Percentiles rank a stretch among this genome's conserved stretches.
These are phyloP conservation scores for Fraxinus xanthoxyloides DNA, from an alignment of 305 asterid genomes.

Conservation along the genomic window DNA sequence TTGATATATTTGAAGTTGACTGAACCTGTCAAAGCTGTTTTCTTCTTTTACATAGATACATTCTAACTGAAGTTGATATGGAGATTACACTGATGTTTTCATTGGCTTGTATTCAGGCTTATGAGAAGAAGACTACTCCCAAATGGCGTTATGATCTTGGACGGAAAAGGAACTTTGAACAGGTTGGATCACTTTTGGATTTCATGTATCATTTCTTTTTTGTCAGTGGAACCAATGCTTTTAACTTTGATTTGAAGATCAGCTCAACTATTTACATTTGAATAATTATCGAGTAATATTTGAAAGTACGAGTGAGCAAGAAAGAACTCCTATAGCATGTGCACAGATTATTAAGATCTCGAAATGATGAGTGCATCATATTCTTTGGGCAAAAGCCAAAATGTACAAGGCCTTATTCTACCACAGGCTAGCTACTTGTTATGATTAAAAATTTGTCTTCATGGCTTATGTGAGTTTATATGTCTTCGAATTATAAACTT, in stretches of 20 bases:
- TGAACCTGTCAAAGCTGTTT: background rate
- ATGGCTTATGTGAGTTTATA: no score
- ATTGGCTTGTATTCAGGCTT: conserved; percentile 42
- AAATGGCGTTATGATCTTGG: conserved; percentile 69
- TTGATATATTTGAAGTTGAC: background rate
- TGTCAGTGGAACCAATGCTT: background rate
- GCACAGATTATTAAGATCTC: no score
- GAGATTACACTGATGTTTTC: conserved; percentile 9
- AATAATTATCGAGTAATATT: no score
- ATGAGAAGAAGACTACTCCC: conserved; percentile 52
- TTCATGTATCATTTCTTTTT: background rate
- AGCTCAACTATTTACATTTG: no score
- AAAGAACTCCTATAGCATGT: no score
- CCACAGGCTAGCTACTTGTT: no score
- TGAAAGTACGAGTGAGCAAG: no score
- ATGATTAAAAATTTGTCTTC: no score
- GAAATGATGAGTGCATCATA: no score
- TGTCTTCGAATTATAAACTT: no score
- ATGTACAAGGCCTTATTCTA: no score
- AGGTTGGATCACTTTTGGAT: conserved; percentile 33
- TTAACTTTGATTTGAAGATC: background rate
- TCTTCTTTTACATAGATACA: background rate
- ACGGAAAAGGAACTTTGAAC: conserved; percentile 59
- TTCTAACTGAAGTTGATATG: background rate
- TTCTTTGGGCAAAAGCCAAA: no score